Evolutionary conservation across 352 stramenopile genomes (phyloP).

Genomic region (Globisporangium viniferum): DNA sequence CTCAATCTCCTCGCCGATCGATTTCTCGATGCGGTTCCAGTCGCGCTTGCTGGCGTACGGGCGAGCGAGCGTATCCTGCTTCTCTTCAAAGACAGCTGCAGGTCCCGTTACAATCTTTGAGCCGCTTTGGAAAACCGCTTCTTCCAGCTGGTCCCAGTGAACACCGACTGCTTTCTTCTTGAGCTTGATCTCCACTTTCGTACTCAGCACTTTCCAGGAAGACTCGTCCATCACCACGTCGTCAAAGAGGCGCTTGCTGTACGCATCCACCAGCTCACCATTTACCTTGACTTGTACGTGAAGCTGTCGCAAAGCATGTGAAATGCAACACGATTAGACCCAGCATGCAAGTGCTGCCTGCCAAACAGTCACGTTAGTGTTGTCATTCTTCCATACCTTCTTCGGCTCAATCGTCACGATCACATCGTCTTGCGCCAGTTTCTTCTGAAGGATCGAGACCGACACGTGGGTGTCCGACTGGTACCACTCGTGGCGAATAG

Average conservation of each 20-base stretch:
- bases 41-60: slow-evolving; percentile 84
- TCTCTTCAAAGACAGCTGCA: slow-evolving; percentile 61
- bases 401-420: slow-evolving; percentile 49
- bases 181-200: slow-evolving; percentile 84
- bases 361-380: not conserved
- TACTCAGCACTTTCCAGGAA: slow-evolving; percentile 52
- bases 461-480: slow-evolving; percentile 79
- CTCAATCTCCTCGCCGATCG: slow-evolving; percentile 77
- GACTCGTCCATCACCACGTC: slow-evolving; percentile 55
- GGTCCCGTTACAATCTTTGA: slow-evolving; percentile 46
- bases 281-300: slow-evolving; percentile 48
- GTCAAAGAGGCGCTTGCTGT: slow-evolving; percentile 71
- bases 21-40: slow-evolving; percentile 87
- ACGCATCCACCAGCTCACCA: slow-evolving; percentile 49
- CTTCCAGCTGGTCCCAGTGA: slow-evolving; percentile 79
- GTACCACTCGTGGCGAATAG: slow-evolving; percentile 78
- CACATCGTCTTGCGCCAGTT: slow-evolving; percentile 62
- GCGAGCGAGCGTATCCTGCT: slow-evolving; percentile 41
- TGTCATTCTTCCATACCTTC: slow-evolving; percentile 21
- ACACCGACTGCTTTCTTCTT: slow-evolving; percentile 58
- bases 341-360: not conserved
- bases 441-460: slow-evolving; percentile 83
- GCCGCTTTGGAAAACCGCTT: slow-evolving; percentile 41
- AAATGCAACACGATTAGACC: not conserved
- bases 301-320: slow-evolving; percentile 20